Percentiles rank a stretch among this genome's conserved stretches.
Conservation (phyloP, 495 filamentous ascomycete genomes). For the Peziza echinospora region DNA sequence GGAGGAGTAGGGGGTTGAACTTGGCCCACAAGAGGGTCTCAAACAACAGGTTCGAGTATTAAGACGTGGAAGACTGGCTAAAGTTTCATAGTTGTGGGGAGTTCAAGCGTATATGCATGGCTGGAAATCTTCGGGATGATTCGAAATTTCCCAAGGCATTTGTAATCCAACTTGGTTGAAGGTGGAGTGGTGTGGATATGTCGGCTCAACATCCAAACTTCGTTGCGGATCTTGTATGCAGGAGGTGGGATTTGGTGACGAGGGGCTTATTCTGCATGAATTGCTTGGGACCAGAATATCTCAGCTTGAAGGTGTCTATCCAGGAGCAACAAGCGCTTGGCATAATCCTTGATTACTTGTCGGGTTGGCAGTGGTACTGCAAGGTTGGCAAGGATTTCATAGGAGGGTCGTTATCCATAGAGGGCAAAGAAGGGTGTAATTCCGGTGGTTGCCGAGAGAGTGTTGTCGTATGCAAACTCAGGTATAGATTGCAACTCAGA, state of each 20-base stretch:
- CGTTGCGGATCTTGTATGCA: background rate
- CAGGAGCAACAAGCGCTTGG: background rate
- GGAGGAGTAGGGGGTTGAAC: background rate
- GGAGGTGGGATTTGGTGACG: no score
- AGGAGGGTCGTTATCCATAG: background rate
- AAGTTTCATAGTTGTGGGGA: background rate
- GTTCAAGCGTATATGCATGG: background rate
- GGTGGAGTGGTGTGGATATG: background rate
- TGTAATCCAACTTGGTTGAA: background rate
- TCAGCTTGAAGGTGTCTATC: background rate
- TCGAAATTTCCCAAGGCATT: background rate
- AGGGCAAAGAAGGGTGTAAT: no score
- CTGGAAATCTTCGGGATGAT: background rate
- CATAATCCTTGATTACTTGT: background rate
- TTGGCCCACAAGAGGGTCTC: conserved; percentile 2
- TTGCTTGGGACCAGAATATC: no score
- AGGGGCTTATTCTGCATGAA: no score
- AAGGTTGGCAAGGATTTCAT: background rate
- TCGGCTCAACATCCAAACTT: background rate
- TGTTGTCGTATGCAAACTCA: conserved; percentile 18
- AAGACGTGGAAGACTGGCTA: conserved; percentile 7
- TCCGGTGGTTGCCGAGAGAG: no score
- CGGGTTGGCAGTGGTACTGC: no score
- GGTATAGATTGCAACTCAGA: conserved; percentile 1
- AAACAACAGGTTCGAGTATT: conserved; percentile 1